Percentiles rank a stretch among this genome's conserved stretches.
phyloP scores from a whole-genome alignment of 2,329 filamentous ascomycete genomes.

The Knoxdaviesia capensis region DNA sequence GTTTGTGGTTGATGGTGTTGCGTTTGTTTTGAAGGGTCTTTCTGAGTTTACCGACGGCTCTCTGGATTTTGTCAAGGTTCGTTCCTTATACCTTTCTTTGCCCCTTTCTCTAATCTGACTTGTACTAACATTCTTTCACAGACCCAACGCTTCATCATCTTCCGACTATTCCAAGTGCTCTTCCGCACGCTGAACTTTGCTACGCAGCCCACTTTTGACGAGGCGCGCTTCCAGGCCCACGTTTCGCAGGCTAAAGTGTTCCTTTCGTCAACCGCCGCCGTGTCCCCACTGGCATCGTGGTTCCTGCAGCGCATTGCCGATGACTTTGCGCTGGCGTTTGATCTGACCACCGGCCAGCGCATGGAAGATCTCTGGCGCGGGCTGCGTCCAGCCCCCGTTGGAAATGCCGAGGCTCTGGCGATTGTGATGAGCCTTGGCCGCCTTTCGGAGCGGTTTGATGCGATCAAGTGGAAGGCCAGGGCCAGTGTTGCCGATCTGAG shows the following conservation, averaged over 20 bases:
- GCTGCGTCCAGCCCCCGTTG: conserved; percentile 43
- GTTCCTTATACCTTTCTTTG: too few species aligned
- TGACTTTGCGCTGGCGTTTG: conserved; percentile 50
- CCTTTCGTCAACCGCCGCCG: not conserved
- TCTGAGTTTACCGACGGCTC: not conserved
- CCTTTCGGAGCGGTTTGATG: conserved; percentile 39
- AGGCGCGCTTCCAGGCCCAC: conserved; percentile 44
- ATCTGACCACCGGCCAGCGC: conserved; percentile 51
- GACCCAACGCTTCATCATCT: too few species aligned
- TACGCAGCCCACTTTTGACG: conserved; percentile 29
- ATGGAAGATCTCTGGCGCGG: conserved; percentile 65
- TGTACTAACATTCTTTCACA: too few species aligned
- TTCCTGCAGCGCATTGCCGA: conserved; percentile 23
- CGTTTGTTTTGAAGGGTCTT: conserved; percentile 8
- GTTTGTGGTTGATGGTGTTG: conserved; percentile 23
- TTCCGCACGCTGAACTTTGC: conserved; percentile 27
- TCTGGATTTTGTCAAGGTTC: too few species aligned
- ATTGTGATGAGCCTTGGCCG: conserved; percentile 29
- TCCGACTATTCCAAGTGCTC: too few species aligned
- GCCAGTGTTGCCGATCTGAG: conserved; percentile 29
- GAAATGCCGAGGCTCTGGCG: conserved; percentile 21
- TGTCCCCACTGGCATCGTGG: conserved; percentile 15
- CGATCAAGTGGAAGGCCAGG: conserved; percentile 35
- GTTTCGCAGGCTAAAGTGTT: conserved; percentile 11
- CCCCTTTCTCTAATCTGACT: too few species aligned